phyloP scores from a whole-genome alignment of 495 filamentous ascomycete species.

The Annulohypoxylon maeteangense region DNA sequence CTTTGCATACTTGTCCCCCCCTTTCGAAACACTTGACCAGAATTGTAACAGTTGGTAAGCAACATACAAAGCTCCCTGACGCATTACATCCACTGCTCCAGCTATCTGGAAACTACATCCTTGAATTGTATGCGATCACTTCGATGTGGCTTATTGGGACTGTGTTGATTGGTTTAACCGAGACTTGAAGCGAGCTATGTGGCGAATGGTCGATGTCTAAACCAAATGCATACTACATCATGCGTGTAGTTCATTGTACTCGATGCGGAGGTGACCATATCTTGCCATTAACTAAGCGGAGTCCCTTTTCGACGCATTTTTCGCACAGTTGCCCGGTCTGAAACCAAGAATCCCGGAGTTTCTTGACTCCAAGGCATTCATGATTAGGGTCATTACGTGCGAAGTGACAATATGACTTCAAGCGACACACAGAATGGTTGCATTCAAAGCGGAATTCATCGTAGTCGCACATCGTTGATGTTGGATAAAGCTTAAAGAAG shows the following conservation, averaged over 20 bases:
- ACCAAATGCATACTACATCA: not conserved
- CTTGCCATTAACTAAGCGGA: slow-evolving; percentile 34
- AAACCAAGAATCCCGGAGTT: slow-evolving; percentile 64
- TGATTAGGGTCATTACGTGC: slow-evolving; percentile 74
- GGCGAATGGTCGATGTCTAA: not conserved
- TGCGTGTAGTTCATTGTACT: slow-evolving; percentile 14
- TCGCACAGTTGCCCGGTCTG: slow-evolving; percentile 60
- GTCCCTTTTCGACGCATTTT: slow-evolving; percentile 46
- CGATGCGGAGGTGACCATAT: slow-evolving; percentile 32
- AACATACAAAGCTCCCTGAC: slow-evolving; percentile 20
- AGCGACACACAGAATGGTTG: slow-evolving; percentile 61
- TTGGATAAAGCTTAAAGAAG: not conserved
- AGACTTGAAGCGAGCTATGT: not conserved
- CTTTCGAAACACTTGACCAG: slow-evolving; percentile 33
- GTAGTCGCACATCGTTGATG: slow-evolving; percentile 69
- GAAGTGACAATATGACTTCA: slow-evolving; percentile 75
- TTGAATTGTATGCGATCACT: slow-evolving; percentile 6
- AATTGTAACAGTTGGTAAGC: slow-evolving; percentile 21
- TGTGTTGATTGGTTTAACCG: not conserved
- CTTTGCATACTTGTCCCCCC: slow-evolving; percentile 38
- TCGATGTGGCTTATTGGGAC: not conserved
- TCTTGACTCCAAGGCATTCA: slow-evolving; percentile 69
- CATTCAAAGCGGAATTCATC: slow-evolving; percentile 72
- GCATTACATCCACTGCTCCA: slow-evolving; percentile 14
- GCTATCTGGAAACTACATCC: not conserved